Base-by-base conservation (phyloP, 129 eudicot species). In the Scalesia atractyloides region DNA sequence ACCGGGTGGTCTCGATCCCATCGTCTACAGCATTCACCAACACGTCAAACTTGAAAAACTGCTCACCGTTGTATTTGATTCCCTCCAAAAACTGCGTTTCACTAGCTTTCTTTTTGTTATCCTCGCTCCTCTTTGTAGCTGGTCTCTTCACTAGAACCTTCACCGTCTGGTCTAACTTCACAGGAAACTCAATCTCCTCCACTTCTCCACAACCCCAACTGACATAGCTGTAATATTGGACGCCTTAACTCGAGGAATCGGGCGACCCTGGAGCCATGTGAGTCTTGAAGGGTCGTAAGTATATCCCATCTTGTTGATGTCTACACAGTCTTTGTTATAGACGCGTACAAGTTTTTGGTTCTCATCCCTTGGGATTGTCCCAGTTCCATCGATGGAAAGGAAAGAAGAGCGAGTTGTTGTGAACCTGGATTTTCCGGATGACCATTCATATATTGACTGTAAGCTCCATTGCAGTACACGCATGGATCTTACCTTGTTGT, bases 71-170 rank as follows among this genome's bases (percentile, higher is more conserved):
- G 9, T 76, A 52, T 46, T 69, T 81, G 12, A 87, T 79, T 47
- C 84, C 85, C 18, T 84, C 47, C 5, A 87, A 54, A 60, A 73
- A 68, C 66, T 84, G 22, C 1, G 84, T 26, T 77, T 84, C 92
- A 34, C 79, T 88, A 36, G 72, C 52, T 1, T 83, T 83, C 4
- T 78, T 82, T 57, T 86, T 86, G 48, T 83, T 85, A 41, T 79
- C 75, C 16, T 36, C 70, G 68, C 74, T 84, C 36, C 87, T 60
- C 17, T 69, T 72, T 73, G 67, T 76, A 68, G 58, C 78, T 0
- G 87, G 92, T 80, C 92, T 82, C n/a, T 69, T 74, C n/a, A 84
- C 89, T 57, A 76, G 69, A 5, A 87, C 84, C 48, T 76, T 84
- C 37, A 87, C 34, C 3, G 53, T 66, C 57, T 51, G 64, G 37